Evolutionary conservation across 2,329 filamentous ascomycete genomes (phyloP), one percentile per base, ranked within the genome.

Genomic region (Achaetomium macrosporum): DNA sequence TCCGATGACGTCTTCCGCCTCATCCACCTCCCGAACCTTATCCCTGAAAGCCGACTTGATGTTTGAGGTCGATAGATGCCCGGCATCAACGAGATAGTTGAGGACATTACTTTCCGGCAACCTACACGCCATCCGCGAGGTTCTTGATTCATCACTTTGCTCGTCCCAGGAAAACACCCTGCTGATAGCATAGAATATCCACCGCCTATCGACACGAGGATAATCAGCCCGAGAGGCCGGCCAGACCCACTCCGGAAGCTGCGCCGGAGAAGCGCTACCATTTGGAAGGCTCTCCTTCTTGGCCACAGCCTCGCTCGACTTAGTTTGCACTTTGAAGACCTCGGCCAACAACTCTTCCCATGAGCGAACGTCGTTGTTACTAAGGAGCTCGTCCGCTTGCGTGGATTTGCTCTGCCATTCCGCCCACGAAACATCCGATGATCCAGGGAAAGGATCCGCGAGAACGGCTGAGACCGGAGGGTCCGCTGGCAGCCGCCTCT

Each of bases 181-280:
- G 60, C 77, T 78, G 59, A 88, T 80, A 19, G 78, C 76, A 59
- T 81, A 83, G 16, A 83, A 66, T 4, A 87, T 75, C 78, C 85
- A 87, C 56, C 82, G 77, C 25, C 82, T 77, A 65, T 89, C 83
- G 5, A 79, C 77, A 9, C 76, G 70, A 16, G 77, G 72, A 61
- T 84, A 81, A 25, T 69, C 65, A 4, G 68, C 65, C 40, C 70
- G 67, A 36, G 68, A 66, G 20, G 66, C 66, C 16, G 73, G 70
- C 75, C 76, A 78, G 30, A 69, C 69, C 81, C 82, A 85, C 53
- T 76, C 74, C 1, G 69, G 70, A 17, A 70, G 42, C 19, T 58
- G 59, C n/a, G 48, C 20, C 19, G 42, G n/a, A 49, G 60, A 20
- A 54, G 57, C 43, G 16, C 48, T 39, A 37, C 45, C 49, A 33